phyloP scores from a whole-genome alignment of 2,329 filamentous ascomycete genomes.

The Leptographium wingfieldii region DNA sequence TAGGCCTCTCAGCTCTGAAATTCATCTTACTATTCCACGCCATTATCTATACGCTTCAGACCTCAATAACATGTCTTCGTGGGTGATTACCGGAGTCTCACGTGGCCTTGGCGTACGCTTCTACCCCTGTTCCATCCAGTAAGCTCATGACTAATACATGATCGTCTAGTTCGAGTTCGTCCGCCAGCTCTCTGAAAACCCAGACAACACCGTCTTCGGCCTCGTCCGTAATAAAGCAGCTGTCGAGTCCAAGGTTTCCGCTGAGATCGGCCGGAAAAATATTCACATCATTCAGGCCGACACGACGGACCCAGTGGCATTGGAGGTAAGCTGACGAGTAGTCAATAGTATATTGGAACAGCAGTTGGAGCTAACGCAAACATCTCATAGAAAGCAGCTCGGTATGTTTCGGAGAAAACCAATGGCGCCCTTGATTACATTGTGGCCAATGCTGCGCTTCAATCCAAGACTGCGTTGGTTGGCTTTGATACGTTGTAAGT shows the following conservation, averaged over 20 bases:
- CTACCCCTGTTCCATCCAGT: background rate
- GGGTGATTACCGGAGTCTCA: slow-evolving; percentile 14
- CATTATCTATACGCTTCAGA: background rate
- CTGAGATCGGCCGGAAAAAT: slow-evolving; percentile 28
- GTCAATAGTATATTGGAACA: background rate
- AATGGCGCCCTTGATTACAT: slow-evolving; percentile 34
- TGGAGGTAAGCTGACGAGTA: slow-evolving; percentile 20
- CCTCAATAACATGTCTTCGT: slow-evolving; percentile 12
- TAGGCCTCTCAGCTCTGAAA: background rate
- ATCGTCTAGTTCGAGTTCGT: slow-evolving; percentile 34
- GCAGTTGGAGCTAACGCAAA: background rate
- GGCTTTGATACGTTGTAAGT: slow-evolving; percentile 7
- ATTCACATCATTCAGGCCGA: slow-evolving; percentile 34
- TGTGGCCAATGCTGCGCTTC: slow-evolving; percentile 34
- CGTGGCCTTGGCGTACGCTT: slow-evolving; percentile 14
- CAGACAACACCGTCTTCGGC: slow-evolving; percentile 30
- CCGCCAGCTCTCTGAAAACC: slow-evolving; percentile 27
- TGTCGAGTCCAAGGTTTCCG: slow-evolving; percentile 29
- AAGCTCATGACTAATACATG: background rate
- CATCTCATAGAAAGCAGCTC: slow-evolving; percentile 13
- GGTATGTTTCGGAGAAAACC: slow-evolving; percentile 19
- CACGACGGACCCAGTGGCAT: slow-evolving; percentile 18
- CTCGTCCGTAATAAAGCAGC: slow-evolving; percentile 32
- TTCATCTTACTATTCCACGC: background rate
- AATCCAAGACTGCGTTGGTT: slow-evolving; percentile 13